phyloP scores from a whole-genome alignment of 768 basidiomycete genomes.

The Suillus cothurnatus region DNA sequence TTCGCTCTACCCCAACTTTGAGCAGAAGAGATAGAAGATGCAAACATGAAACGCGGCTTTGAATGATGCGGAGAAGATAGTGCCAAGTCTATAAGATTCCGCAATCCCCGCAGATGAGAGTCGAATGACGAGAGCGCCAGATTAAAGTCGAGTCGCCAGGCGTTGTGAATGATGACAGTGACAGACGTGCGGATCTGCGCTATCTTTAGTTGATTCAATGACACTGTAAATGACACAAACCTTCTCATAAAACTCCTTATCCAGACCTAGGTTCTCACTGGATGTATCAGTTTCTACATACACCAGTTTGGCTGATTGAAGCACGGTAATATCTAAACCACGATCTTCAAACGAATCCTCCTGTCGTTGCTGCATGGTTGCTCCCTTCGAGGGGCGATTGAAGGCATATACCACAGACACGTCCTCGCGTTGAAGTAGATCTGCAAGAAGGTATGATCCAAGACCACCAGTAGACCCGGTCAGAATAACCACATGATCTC shows the following conservation, averaged over 20 bases:
- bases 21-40: conserved; percentile 41
- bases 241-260: conserved; percentile 20
- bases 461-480: conserved; percentile 45
- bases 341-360: conserved; percentile 30
- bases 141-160: conserved; percentile 50
- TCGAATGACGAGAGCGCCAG: conserved; percentile 44
- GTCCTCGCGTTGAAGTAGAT: conserved; percentile 22
- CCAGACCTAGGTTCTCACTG: conserved; percentile 32
- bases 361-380: conserved; percentile 29
- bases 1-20: conserved; percentile 31
- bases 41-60: conserved; percentile 39
- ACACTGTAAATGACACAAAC: not conserved
- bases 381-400: conserved; percentile 31
- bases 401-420: conserved; percentile 36
- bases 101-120: conserved; percentile 39
- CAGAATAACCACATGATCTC: conserved; percentile 31
- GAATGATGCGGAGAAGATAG: conserved; percentile 28
- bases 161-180: conserved; percentile 42
- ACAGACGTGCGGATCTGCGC: conserved; percentile 35
- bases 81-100: conserved; percentile 37
- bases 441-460: conserved; percentile 37
- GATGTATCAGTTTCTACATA: conserved; percentile 37
- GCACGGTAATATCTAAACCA: conserved; percentile 29
- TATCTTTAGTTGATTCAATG: not conserved
- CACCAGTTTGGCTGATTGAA: conserved; percentile 33